Base-by-base conservation (phyloP, 495 filamentous ascomycete genomes). In the Lasiosphaeris hirsuta region DNA sequence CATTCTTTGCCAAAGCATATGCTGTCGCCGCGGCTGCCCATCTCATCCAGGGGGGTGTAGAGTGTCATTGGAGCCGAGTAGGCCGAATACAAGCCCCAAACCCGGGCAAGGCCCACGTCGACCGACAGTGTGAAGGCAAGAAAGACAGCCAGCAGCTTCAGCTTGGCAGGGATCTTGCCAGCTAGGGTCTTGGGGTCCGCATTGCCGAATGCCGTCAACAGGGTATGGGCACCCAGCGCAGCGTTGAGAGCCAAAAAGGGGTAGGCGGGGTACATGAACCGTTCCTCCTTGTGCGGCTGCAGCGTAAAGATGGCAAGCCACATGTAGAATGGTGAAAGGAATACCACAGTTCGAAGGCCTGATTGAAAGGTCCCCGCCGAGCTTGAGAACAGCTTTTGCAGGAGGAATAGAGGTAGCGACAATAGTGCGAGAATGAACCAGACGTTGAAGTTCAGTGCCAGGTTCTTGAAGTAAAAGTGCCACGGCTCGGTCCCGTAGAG, bases 201-300 rank as follows among this genome's bases (percentile, higher is more conserved):
- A 23, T 81, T 84, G 10, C 90, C 89, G 48, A 96, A 72, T 45
- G 86, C 84, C 30, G 83, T 73, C 7, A 96, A 79, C 0, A 92
- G 67, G 56, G 89, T 85, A 70, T 97, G 90, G 47, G 94, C 76
- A 1, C 90, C 76, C 49, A 96, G 74, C n/a, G 92, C 90, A 10
- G 93, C 93, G 72, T 94, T 94, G 23, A 97, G 78, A n/a, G 88
- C 90, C 19, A 99, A 79, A 51, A 90, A 87, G 8, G 95, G 94
- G 69, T 99, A 99, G 18, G 86, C 87, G 0, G 93, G 93, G 70
- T 96, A 97, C 92, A 99, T 97, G 76, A 99, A 99, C 7, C 95
- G 80, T 67, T 99, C 95, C 71, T 99, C 95, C 64, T 99, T 99
- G 78, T 99, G 95, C 15, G 94, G 86, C 67, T 97, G 94, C 9